A percentile compares a stretch with the other conserved stretches of the same genome.
Conservation (phyloP, 148 eudicot genomes). For the Agrostemma githago region DNA sequence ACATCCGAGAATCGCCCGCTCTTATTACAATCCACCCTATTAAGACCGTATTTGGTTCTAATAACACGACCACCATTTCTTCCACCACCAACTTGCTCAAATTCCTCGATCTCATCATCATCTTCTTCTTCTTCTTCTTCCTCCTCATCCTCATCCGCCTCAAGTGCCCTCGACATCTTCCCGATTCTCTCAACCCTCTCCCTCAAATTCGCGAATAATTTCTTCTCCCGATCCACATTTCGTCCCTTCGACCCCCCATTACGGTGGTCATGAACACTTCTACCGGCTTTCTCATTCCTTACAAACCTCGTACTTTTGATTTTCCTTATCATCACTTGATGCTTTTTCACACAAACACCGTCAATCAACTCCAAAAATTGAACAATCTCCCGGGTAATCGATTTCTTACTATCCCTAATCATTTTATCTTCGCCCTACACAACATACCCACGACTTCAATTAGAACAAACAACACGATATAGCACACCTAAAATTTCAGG, state of each 20-base stretch:
- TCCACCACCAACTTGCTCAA: conserved; percentile 30
- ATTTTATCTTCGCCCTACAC: conserved; percentile 70
- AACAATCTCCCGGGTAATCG: conserved; percentile 52
- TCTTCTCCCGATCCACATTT: conserved; percentile 29
- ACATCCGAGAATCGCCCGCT: conserved; percentile 25
- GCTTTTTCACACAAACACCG: conserved; percentile 40
- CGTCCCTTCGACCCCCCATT: conserved; percentile 21
- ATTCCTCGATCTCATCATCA: conserved; percentile 28
- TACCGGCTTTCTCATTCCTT: conserved; percentile 26
- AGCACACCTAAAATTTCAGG: neutral
- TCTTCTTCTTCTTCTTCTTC: conserved; percentile 23
- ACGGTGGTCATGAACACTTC: conserved; percentile 23
- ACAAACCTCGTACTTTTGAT: conserved; percentile 38
- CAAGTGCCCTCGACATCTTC: conserved; percentile 33
- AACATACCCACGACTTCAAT: conserved; percentile 21
- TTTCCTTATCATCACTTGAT: conserved; percentile 29
- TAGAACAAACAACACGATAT: neutral
- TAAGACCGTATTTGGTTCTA: conserved; percentile 18
- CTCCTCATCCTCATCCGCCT: conserved; percentile 38
- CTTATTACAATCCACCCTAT: conserved; percentile 26
- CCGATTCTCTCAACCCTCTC: conserved; percentile 44
- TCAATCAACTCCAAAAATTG: conserved; percentile 55
- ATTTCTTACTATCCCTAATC: conserved; percentile 73
- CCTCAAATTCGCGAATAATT: conserved; percentile 36
- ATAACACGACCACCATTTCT: conserved; percentile 29